A percentile compares a stretch with the other conserved stretches of the same genome.
phyloP scores from a whole-genome alignment of 208 protist species.

The Jaenimonas drosophilae region DNA sequence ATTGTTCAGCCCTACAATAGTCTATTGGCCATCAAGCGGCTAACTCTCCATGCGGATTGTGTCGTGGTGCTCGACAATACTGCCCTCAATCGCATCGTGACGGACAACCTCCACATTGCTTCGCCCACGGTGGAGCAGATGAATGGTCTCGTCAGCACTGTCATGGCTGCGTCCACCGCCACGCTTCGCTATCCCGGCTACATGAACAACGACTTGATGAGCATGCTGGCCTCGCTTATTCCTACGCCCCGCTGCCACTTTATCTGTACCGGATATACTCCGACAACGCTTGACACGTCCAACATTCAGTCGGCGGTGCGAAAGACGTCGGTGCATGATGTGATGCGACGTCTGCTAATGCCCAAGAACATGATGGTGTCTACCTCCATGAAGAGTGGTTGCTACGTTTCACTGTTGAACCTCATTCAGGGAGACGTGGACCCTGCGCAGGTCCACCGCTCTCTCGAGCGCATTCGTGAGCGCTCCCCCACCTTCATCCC shows the following conservation, averaged over 20 bases:
- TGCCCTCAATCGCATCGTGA: slow-evolving; percentile 97
- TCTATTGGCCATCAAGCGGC: slow-evolving; percentile 97
- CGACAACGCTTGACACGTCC: slow-evolving; percentile 88
- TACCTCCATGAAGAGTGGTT: slow-evolving; percentile 88
- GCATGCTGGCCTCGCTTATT: slow-evolving; percentile 97
- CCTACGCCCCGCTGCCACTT: slow-evolving; percentile 99
- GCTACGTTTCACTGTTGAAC: slow-evolving; percentile 98
- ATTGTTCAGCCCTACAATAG: slow-evolving; percentile 99
- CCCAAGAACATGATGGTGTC: slow-evolving; percentile 99
- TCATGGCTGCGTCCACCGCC: slow-evolving; percentile 98
- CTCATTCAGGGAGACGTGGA: slow-evolving; percentile 99
- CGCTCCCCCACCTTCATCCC: slow-evolving; percentile 98
- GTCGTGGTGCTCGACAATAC: slow-evolving; percentile 99
- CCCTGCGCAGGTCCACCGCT: slow-evolving; percentile 97
- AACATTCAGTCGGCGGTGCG: slow-evolving; percentile 88
- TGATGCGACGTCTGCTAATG: slow-evolving; percentile 99
- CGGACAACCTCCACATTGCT: slow-evolving; percentile 93
- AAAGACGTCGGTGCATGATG: slow-evolving; percentile 99
- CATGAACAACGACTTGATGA: slow-evolving; percentile 97
- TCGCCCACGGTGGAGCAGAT: slow-evolving; percentile 95
- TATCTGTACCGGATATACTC: slow-evolving; percentile 99
- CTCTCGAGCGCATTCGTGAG: slow-evolving; percentile 97
- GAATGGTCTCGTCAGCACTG: slow-evolving; percentile 97
- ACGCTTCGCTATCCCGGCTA: slow-evolving; percentile 99
- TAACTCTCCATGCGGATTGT: slow-evolving; percentile 96